These are phyloP conservation scores for Xylariaceae sp. DNA, from an alignment of 2,329 filamentous ascomycete species.

Conservation along the genomic window DNA sequence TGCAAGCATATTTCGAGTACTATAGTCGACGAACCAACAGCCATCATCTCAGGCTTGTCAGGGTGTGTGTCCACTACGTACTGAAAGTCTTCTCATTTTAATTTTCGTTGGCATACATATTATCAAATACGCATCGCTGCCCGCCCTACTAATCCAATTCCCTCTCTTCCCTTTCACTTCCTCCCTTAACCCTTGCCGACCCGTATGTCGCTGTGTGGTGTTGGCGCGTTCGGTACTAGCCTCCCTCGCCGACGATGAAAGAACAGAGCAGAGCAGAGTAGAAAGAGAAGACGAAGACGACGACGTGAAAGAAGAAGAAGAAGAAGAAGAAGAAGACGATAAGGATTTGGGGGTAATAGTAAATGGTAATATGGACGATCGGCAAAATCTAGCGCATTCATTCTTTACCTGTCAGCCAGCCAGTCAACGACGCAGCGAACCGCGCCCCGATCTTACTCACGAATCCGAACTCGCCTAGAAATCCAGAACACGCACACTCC, in stretches of 20 bases:
- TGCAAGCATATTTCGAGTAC: background rate
- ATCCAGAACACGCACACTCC: constrained; percentile 30
- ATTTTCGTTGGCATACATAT: constrained; percentile 31
- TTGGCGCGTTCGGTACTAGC: constrained; percentile 15
- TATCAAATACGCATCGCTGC: constrained; percentile 20
- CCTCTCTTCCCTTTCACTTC: constrained; percentile 12
- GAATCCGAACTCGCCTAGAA: constrained; percentile 23
- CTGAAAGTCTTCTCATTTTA: constrained; percentile 34
- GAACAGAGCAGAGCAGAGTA: background rate
- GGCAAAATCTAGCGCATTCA: constrained; percentile 35
- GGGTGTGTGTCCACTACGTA: constrained; percentile 19
- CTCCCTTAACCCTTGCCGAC: constrained; percentile 4
- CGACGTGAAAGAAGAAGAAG: background rate
- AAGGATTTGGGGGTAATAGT: constrained; percentile 30
- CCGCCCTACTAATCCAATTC: background rate
- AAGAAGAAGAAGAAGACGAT: constrained; percentile 7
- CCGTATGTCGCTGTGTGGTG: constrained; percentile 5
- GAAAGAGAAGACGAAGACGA: background rate
- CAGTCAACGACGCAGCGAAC: constrained; percentile 31
- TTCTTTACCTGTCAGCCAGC: constrained; percentile 29
- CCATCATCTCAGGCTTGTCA: constrained; percentile 8
- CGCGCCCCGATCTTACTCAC: constrained; percentile 22
- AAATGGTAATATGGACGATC: constrained; percentile 37
- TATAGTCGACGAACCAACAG: constrained; percentile 10
- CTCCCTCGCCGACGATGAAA: constrained; percentile 10